phyloP scores from a whole-genome alignment of 2,329 filamentous ascomycete genomes.

The Fusarium sp. region DNA sequence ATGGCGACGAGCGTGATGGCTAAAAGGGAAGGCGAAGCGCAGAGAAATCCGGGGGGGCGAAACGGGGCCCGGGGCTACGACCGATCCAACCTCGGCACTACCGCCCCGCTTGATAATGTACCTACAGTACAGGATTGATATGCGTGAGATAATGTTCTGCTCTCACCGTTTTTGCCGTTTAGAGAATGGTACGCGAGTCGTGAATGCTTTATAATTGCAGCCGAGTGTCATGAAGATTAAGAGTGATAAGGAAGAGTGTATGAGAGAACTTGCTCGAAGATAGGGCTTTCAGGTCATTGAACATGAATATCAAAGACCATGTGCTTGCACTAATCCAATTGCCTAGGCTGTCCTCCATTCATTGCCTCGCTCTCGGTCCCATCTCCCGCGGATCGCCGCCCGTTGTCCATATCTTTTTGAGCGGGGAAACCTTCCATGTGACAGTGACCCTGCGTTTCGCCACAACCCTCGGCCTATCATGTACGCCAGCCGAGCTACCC shows the following conservation, averaged over 20 bases:
- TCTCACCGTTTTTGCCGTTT: slow-evolving; percentile 29
- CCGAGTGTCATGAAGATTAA: neutral
- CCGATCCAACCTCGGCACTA: slow-evolving; percentile 43
- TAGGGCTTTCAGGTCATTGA: neutral
- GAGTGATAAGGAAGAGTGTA: neutral
- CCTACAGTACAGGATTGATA: neutral
- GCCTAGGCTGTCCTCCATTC: neutral
- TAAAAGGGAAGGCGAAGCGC: slow-evolving; percentile 22
- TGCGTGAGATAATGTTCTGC: neutral
- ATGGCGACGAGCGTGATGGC: slow-evolving; percentile 9
- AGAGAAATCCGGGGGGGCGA: slow-evolving; percentile 46
- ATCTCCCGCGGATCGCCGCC: neutral
- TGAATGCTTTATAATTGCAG: neutral
- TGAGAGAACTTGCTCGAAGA: neutral
- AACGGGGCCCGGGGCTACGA: slow-evolving; percentile 29
- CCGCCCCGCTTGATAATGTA: slow-evolving; percentile 9
- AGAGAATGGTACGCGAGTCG: slow-evolving; percentile 3
- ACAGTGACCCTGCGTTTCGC: slow-evolving; percentile 27
- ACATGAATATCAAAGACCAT: neutral
- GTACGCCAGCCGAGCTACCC: neutral
- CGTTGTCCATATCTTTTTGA: neutral
- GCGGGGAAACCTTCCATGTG: slow-evolving; percentile 30
- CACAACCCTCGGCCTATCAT: slow-evolving; percentile 10
- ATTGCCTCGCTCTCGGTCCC: neutral
- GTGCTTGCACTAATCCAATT: neutral